A percentile compares a stretch with the other conserved stretches of the same genome.
phyloP scores from a whole-genome alignment of 257 asterid genomes.

The Mitragyna speciosa region DNA sequence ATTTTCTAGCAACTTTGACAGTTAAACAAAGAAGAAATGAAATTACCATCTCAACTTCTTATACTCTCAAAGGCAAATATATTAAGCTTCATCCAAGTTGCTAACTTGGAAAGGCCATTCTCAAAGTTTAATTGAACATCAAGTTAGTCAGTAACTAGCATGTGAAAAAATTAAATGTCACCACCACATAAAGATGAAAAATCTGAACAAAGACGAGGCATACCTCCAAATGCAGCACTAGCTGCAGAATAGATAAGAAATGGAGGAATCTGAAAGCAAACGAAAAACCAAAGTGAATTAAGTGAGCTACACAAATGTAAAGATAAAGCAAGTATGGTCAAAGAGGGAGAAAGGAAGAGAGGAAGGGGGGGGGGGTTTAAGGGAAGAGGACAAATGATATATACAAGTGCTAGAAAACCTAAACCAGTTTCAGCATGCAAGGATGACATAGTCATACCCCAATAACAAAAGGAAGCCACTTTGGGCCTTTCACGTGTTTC shows the following conservation, averaged over 20 bases:
- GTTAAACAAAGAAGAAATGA: not conserved
- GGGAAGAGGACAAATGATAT: not conserved
- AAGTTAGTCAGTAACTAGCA: not conserved
- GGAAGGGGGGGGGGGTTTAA: not conserved
- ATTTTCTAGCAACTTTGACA: not conserved
- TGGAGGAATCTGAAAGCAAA: constrained; percentile 57
- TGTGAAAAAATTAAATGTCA: not conserved
- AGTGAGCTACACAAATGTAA: constrained; percentile 3
- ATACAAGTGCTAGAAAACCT: not conserved
- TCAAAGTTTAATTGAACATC: too few relatives aligned
- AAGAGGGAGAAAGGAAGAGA: not conserved
- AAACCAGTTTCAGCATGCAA: not conserved
- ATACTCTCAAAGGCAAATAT: not conserved
- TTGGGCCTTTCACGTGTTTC: constrained; percentile 63
- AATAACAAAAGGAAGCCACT: constrained; percentile 65
- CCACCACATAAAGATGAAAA: not conserved
- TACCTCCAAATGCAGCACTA: constrained; percentile 93
- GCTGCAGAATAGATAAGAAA: constrained; percentile 72
- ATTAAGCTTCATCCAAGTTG: not conserved
- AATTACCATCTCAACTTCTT: not conserved
- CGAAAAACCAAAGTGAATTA: constrained; percentile 5
- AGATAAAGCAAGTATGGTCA: not conserved
- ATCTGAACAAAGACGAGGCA: constrained; percentile 13
- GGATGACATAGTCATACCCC: constrained; percentile 49
- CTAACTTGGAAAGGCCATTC: too few relatives aligned